Base-by-base conservation (phyloP, 225 moss, liverwort and hornwort genomes). In the Bryum argenteum region DNA sequence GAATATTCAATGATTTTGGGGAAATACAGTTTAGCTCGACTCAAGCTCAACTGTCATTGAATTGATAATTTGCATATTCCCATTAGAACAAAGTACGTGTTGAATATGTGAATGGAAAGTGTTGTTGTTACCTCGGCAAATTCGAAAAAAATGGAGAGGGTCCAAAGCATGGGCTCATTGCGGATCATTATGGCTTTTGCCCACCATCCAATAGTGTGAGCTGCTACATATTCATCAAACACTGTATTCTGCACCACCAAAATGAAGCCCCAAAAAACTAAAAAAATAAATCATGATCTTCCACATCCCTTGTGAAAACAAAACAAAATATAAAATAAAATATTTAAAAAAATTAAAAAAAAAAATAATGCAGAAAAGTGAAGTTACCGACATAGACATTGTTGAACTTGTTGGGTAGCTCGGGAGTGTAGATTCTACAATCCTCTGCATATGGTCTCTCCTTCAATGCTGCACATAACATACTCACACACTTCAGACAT, bases 161-260 rank as follows among this genome's bases (percentile, higher is more conserved):
- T 83, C 94, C 97, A 94, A 17, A 90, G 78, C 13, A 98, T 79
- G 9, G 89, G 82, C 23, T 82, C 48, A 72, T 78, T 91, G 39
- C 97, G 92, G 61, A 98, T 85, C 94, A 98, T 92, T 4, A 98
- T 94, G 28, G 97, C 94, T 77, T 98, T 98, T 16, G 91, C 89
- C 88, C 88, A 98, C 97, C 94, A 98, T 57, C 97, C 94, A 8
- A 98, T 86, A 37, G 92, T 88, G 51, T 98, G 97, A 58, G 97
- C 97, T 19, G 74, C 81, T 1, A 94, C 97, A 65, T 92, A 98
- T 58, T 91, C 97, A 75, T 94, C 97, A 73, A 98, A 72, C 28
- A 82, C 72, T 7, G 92, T 87, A 65, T 88, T 67, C 96, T 97
- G 81, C 75, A 83, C 13, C 69, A 66, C 8, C 58, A 8, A 24